Percentiles rank a stretch among this genome's conserved stretches.
phyloP scores from a whole-genome alignment of 768 basidiomycete genomes.

The Boletus sensibilis region DNA sequence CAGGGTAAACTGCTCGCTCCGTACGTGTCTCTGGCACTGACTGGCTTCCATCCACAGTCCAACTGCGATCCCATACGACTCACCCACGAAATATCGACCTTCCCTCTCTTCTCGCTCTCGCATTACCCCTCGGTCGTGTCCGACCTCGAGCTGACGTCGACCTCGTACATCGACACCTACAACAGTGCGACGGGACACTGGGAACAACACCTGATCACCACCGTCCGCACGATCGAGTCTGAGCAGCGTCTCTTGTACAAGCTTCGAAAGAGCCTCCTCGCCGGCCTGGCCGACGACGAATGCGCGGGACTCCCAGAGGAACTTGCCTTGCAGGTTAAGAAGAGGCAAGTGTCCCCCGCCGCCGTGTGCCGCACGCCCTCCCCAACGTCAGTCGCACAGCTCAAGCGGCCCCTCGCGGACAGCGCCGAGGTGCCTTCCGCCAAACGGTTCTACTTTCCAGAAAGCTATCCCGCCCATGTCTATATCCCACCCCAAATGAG shows the following conservation, averaged over 20 bases:
- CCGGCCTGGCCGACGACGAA: constrained; percentile 55
- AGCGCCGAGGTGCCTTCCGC: constrained; percentile 24
- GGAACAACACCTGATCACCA: constrained; percentile 63
- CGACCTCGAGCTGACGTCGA: constrained; percentile 51
- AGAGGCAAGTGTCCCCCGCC: constrained; percentile 9
- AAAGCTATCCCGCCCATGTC: constrained; percentile 28
- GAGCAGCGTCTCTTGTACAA: constrained; percentile 66
- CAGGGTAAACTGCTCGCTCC: constrained; percentile 41
- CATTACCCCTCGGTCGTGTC: constrained; percentile 49
- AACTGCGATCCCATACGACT: constrained; percentile 56
- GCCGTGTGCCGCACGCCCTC: background rate
- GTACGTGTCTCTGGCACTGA: constrained; percentile 3
- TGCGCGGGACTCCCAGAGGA: constrained; percentile 59
- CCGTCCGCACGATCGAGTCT: constrained; percentile 56
- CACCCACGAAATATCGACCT: constrained; percentile 56
- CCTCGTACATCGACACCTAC: constrained; percentile 62
- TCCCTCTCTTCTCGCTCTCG: constrained; percentile 63
- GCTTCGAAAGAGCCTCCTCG: constrained; percentile 55
- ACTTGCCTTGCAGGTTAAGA: constrained; percentile 44
- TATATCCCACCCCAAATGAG: constrained; percentile 30
- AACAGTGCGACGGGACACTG: constrained; percentile 54
- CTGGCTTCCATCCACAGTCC: constrained; percentile 35
- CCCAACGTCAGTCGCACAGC: constrained; percentile 14
- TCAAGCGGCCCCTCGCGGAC: constrained; percentile 30
- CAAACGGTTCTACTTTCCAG: constrained; percentile 31